These are phyloP conservation scores for Ophiocordyceps unilateralis DNA, from an alignment of 2,329 filamentous ascomycete genomes.

Conservation along the genomic window DNA sequence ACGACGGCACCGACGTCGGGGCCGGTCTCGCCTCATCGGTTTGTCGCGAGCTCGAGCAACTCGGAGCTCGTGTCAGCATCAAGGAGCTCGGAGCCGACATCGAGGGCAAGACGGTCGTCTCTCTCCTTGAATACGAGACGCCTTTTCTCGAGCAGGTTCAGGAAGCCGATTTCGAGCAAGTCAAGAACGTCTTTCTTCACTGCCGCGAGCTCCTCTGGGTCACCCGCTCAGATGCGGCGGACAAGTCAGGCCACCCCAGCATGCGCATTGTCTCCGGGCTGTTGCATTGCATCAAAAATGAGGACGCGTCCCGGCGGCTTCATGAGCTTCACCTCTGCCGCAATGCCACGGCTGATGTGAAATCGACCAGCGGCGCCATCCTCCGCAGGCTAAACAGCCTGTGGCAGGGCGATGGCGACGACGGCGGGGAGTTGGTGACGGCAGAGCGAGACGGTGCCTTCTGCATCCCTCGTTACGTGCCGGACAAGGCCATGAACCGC, in stretches of 20 bases:
- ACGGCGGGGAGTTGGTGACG: background rate
- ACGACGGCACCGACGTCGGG: background rate
- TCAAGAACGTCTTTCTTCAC: constrained; percentile 1
- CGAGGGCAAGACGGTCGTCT: background rate
- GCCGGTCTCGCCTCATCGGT: background rate
- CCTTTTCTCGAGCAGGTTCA: background rate
- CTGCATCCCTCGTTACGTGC: background rate
- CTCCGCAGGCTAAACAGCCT: background rate
- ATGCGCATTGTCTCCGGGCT: constrained; percentile 1
- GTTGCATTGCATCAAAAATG: background rate
- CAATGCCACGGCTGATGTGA: background rate
- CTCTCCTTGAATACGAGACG: background rate
- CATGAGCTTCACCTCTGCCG: constrained; percentile 1
- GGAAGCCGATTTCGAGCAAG: background rate
- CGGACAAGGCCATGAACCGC: background rate
- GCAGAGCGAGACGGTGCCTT: background rate
- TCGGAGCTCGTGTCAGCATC: background rate
- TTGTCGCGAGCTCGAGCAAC: background rate
- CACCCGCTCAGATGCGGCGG: background rate
- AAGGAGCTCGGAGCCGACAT: background rate
- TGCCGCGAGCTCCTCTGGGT: constrained; percentile 1
- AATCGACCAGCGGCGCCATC: background rate
- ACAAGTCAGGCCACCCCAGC: background rate
- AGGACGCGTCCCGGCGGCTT: background rate
- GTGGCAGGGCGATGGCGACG: background rate